Evolutionary conservation across 331 rosid genomes (phyloP).

Genomic region (Spiraea crenata): DNA sequence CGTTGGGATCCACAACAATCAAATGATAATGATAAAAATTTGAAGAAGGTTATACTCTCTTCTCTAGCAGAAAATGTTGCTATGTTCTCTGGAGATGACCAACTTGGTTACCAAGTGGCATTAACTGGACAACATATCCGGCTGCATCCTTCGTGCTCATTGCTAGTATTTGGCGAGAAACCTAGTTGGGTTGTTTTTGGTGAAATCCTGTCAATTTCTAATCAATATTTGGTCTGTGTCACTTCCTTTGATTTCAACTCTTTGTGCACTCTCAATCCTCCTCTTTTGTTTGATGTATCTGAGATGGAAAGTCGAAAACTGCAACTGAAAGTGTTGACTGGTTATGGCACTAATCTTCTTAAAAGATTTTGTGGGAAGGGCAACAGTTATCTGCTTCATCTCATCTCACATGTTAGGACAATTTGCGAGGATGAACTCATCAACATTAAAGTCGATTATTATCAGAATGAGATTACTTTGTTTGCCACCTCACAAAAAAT

Average conservation of each 20-base stretch:
- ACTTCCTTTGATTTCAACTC: constrained; percentile 63
- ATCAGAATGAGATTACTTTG: constrained; percentile 52
- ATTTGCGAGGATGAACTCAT: constrained; percentile 61
- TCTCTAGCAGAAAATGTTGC: constrained; percentile 91
- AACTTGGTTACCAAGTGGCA: constrained; percentile 90
- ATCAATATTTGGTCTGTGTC: constrained; percentile 73
- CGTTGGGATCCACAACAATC: constrained; percentile 56
- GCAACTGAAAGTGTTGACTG: constrained; percentile 54
- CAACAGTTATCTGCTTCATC: constrained; percentile 49
- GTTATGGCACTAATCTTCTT: constrained; percentile 65
- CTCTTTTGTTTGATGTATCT: constrained; percentile 60
- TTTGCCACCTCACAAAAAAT: constrained; percentile 56
- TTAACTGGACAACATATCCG: constrained; percentile 65
- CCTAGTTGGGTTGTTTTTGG: constrained; percentile 93
- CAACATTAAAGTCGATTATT: constrained; percentile 59
- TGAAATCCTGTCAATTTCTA: constrained; percentile 67
- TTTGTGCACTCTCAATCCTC: constrained; percentile 48
- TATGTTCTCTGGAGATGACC: constrained; percentile 76
- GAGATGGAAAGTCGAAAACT: constrained; percentile 54
- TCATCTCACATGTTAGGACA: constrained; percentile 45
- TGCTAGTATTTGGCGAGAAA: constrained; percentile 68
- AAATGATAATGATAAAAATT: constrained; percentile 44
- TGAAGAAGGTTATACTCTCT: constrained; percentile 72
- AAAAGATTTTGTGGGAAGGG: constrained; percentile 86
- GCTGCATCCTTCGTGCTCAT: constrained; percentile 91